A percentile compares a stretch with the other conserved stretches of the same genome.
Evolutionary conservation across 2,329 filamentous ascomycete genomes (phyloP).

Genomic region (Phaeoacremonium minimum): DNA sequence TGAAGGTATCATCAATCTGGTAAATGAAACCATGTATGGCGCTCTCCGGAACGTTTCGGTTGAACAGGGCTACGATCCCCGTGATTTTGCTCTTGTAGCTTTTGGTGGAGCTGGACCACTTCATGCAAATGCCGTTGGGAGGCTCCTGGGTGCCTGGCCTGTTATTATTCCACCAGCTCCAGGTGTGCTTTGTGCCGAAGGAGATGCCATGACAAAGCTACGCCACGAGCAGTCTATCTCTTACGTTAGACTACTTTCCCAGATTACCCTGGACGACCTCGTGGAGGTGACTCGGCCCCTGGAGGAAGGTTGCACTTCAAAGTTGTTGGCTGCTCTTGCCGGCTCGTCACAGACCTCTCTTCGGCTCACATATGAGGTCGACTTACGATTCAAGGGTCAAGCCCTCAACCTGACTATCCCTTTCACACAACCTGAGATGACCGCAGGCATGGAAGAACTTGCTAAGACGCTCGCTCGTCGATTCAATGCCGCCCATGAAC

Average conservation of each 20-base stretch:
- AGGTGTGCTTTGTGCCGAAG: slow-evolving; percentile 43
- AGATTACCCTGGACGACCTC: slow-evolving; percentile 26
- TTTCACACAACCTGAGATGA: slow-evolving; percentile 26
- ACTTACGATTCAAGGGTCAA: slow-evolving; percentile 44
- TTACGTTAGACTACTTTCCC: slow-evolving; percentile 34
- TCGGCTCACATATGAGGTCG: slow-evolving; percentile 31
- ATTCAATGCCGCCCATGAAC: slow-evolving; percentile 35
- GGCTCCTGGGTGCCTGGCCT: slow-evolving; percentile 43
- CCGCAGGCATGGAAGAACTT: slow-evolving; percentile 19
- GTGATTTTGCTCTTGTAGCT: slow-evolving; percentile 44
- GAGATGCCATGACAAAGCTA: slow-evolving; percentile 44
- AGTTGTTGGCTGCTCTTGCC: slow-evolving; percentile 29
- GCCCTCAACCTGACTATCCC: slow-evolving; percentile 29
- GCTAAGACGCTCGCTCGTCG: slow-evolving; percentile 25
- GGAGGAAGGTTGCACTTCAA: slow-evolving; percentile 28
- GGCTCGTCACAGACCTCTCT: slow-evolving; percentile 20
- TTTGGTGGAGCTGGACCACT: slow-evolving; percentile 46
- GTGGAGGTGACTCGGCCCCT: slow-evolving; percentile 24
- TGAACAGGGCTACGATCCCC: slow-evolving; percentile 45
- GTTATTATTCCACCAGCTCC: slow-evolving; percentile 48
- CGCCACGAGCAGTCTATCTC: slow-evolving; percentile 39
- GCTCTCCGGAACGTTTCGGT: slow-evolving; percentile 44
- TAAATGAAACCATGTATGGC: slow-evolving; percentile 47
- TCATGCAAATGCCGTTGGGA: slow-evolving; percentile 44
- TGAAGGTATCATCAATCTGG: slow-evolving; percentile 42